Base-by-base conservation (phyloP, 2,329 filamentous ascomycete genomes). In the Cyclaneusma minus region DNA sequence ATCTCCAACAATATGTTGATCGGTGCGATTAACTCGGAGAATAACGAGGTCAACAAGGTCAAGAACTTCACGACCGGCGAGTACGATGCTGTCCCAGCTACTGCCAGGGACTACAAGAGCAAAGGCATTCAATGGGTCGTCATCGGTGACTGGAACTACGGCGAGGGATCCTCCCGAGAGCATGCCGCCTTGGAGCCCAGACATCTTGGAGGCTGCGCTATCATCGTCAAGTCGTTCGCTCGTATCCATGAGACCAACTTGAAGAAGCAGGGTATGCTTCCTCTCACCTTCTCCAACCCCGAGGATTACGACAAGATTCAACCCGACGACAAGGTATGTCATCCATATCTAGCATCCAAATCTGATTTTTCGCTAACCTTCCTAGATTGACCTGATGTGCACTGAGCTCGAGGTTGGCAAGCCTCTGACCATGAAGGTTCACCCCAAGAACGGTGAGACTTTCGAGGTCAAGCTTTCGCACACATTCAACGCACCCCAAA, bases 191-290 rank as follows among this genome's bases (percentile, higher is more conserved):
- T 98, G 35, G 87, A 98, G 68, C 89, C 89, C 51, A 77, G 89
- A 54, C 87, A 95, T 64, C 76, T 98, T 39, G 89, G 89, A 50
- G 89, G 87, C 56, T 71, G 94, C 48, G 89, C 87, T 49, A 93
- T 98, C 64, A 91, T 98, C 54, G 85, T 79, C 50, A 78, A 83
- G 51, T 82, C 72, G 39, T 98, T 98, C 53, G 89, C 89, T 49
- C 89, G 89, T 79, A 98, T 98, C 51, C 89, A 98, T 70, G 89
- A 98, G 70, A 98, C 89, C 66, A 98, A 98, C 73, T 62, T 98
- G 65, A 98, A 98, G 82, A 98, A 98, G 78, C 89, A 98, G 73
- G 89, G 89, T 61, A 94, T 98, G 87, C 80, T 98, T 62, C 89
- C 89, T 48, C 70, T 98, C 40, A 95, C 85, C 46, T 98, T 98